Conservation (phyloP, 2,329 filamentous ascomycete species). For the Fusarium sp. region DNA sequence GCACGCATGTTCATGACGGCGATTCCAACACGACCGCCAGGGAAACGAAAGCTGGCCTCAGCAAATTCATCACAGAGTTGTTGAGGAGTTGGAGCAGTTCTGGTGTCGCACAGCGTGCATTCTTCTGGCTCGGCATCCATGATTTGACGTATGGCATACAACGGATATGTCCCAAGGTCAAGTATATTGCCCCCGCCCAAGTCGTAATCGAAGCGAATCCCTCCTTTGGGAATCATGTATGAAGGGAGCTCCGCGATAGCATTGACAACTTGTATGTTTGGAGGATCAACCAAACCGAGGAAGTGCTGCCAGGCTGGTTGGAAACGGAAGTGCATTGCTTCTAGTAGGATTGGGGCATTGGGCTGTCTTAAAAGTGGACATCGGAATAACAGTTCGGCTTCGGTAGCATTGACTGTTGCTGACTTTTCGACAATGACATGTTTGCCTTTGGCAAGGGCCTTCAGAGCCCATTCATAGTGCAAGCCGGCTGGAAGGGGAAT, state of each 20-base stretch:
- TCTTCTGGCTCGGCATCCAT: neutral
- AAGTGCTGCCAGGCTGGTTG: constrained; percentile 5
- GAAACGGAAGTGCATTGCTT: constrained; percentile 12
- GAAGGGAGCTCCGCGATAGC: fast-evolving
- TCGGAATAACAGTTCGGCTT: neutral
- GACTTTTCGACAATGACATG: neutral
- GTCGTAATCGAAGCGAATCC: neutral
- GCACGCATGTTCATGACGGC: neutral
- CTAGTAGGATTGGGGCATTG: neutral
- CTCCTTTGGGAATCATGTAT: neutral
- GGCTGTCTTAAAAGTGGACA: neutral
- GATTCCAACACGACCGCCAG: fast-evolving
- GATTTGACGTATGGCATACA: neutral
- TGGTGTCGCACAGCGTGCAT: neutral
- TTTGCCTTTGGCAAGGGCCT: neutral
- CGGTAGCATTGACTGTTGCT: neutral
- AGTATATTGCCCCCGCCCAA: neutral
- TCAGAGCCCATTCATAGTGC: constrained; percentile 1
- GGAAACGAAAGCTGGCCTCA: neutral
- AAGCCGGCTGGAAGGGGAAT: neutral
- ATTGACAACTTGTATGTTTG: neutral
- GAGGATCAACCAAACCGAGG: neutral
- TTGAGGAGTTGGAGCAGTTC: neutral
- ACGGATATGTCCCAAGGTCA: constrained; percentile 3
- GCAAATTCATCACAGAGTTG: neutral